Base-by-base conservation (phyloP, 192 early-diverging fungal genomes). In the Pecoramyces ruminantium region DNA sequence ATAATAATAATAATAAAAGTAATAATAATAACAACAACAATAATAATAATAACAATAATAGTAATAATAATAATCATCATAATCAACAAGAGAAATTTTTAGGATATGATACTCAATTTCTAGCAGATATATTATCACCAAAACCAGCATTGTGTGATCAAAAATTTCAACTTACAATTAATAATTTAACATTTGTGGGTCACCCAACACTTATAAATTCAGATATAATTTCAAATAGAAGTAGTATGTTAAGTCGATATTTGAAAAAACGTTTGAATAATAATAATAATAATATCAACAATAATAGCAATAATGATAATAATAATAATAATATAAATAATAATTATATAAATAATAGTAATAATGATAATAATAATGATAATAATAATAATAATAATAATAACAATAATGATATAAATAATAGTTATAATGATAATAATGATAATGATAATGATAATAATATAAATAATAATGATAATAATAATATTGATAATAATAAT, bases 141-240 rank as follows among this genome's bases (percentile, higher is more conserved):
- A 95, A 93, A 85, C 86, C 89, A 27, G 86, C 91, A 29, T 87
- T 96, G 29, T 92, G 95, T 83, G 94, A 96, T 83, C 87, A 88
- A 77, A 88, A 92, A 78, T 98, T 98, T 84, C 94, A 96, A 82
- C 87, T 98, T 67, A 88, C 91, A 3, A 92, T 98, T 14, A 94
- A 97, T 84, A 91, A 94, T 77, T 82, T 96, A 79, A 91, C 92
- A 15, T 96, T 98, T 91, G 88, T 94, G 4, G 93, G 93, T 77
- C 84, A 92, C 86, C 89, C 93, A 40, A 87, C 93, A 67, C 86
- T 94, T 9, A 83, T 92, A 30, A 86, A 89, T 77, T 88, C 88
- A 30, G 86, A 90, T 29, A 88, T 77, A 87, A 86, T 21, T n/a
- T 11, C 79, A 91, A 83, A 81, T 88, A 81, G 80, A 92, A 88